These are phyloP conservation scores for Sophora flavescens DNA, from an alignment of 306 rosid genomes.

Conservation along the genomic window DNA sequence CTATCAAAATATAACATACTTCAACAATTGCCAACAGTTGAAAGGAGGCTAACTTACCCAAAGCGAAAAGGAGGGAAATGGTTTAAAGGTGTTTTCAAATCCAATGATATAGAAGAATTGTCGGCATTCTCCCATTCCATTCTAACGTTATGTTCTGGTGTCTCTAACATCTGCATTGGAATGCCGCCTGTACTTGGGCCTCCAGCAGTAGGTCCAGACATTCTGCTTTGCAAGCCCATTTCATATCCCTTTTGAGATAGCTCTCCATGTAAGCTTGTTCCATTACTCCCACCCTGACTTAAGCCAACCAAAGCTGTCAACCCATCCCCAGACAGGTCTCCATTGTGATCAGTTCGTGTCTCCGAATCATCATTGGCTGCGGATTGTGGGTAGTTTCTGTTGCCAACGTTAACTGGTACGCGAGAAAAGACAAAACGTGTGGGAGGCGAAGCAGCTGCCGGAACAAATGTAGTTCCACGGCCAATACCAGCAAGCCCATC, in stretches of 20 bases:
- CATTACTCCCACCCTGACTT: constrained; percentile 78
- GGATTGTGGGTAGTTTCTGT: constrained; percentile 83
- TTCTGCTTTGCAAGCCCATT: constrained; percentile 73
- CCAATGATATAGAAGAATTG: constrained; percentile 85
- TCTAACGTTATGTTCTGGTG: constrained; percentile 76
- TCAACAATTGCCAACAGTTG: constrained; percentile 36
- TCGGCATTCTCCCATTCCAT: constrained; percentile 85
- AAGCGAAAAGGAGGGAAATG: constrained; percentile 99
- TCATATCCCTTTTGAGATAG: constrained; percentile 79
- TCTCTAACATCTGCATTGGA: constrained; percentile 83
- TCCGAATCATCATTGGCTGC: constrained; percentile 96
- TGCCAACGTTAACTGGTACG: constrained; percentile 87
- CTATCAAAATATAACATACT: constrained; percentile 33
- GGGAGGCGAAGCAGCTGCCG: constrained; percentile 83
- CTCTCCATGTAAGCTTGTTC: constrained; percentile 69
- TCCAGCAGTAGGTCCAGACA: constrained; percentile 67
- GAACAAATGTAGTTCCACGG: constrained; percentile 90
- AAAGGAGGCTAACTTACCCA: constrained; percentile 71
- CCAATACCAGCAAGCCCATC: constrained; percentile 99
- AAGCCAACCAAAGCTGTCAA: constrained; percentile 95
- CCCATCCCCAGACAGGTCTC: constrained; percentile 90
- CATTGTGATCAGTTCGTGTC: constrained; percentile 77
- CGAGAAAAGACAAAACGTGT: constrained; percentile 97
- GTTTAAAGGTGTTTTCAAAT: constrained; percentile 93
- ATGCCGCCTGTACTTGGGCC: constrained; percentile 80